Evolutionary conservation across 768 basidiomycete genomes (phyloP).

Genomic region (Clitopilus passeckerianus): DNA sequence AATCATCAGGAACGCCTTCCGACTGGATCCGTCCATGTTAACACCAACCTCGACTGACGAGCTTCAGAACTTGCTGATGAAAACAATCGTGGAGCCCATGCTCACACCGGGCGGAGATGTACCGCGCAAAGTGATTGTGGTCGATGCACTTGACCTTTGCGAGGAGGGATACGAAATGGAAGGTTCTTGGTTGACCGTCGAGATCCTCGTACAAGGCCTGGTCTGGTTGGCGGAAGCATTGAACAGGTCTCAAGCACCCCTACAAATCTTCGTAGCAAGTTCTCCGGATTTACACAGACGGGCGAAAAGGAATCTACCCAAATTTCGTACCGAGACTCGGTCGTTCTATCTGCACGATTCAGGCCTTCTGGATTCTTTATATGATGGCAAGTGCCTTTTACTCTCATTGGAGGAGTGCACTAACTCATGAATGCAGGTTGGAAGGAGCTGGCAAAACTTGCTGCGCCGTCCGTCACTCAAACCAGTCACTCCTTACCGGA

Average conservation of each 20-base stretch:
- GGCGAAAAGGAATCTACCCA: conserved; percentile 8
- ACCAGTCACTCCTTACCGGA: not conserved
- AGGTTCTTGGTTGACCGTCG: conserved; percentile 7
- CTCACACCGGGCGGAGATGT: conserved; percentile 7
- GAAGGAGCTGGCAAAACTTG: conserved; percentile 7
- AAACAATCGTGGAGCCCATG: conserved; percentile 10
- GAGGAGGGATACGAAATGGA: conserved; percentile 2
- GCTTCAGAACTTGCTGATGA: conserved; percentile 9
- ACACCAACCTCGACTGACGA: conserved; percentile 9
- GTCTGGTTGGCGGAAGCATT: conserved; percentile 12
- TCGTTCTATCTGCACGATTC: conserved; percentile 8
- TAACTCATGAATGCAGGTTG: conserved; percentile 2
- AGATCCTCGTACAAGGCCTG: conserved; percentile 11
- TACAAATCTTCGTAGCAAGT: conserved; percentile 11
- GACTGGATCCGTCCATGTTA: conserved; percentile 8
- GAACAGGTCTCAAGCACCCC: conserved; percentile 8
- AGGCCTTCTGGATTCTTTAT: conserved; percentile 10
- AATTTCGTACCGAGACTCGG: conserved; percentile 7
- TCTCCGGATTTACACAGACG: conserved; percentile 8
- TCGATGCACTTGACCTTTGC: conserved; percentile 9
- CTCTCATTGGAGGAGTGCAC: no score
- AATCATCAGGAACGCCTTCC: conserved; percentile 8
- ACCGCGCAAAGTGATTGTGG: conserved; percentile 10
- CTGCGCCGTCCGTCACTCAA: not conserved
- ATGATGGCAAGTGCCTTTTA: conserved; percentile 5